A percentile compares a stretch with the other conserved stretches of the same genome.
These are phyloP conservation scores for Ophiostoma australiae DNA, from an alignment of 2,329 filamentous ascomycete species.

Conservation along the genomic window DNA sequence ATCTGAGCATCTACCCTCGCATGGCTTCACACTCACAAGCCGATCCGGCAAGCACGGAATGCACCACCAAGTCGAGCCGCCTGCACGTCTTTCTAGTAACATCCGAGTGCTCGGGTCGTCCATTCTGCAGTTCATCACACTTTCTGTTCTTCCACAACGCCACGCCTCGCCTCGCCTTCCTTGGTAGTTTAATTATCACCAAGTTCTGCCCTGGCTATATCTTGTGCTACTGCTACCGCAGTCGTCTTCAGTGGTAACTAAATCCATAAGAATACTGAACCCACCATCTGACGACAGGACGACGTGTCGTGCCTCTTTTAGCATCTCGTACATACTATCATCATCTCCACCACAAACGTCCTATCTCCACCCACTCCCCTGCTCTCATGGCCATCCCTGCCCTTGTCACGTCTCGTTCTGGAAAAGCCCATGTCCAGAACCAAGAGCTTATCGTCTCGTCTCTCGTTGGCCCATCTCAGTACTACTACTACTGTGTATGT, in stretches of 20 bases:
- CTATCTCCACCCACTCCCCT: background rate
- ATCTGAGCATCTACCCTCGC: background rate
- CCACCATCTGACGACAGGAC: background rate
- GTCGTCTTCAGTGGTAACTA: too few relatives aligned
- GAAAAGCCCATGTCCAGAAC: background rate
- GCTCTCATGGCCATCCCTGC: background rate
- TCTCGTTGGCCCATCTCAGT: constrained; percentile 1
- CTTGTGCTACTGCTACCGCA: too few relatives aligned
- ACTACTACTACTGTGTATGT: too few relatives aligned
- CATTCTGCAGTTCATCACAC: background rate
- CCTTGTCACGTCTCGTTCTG: background rate
- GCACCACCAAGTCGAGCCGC: background rate
- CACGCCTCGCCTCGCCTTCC: background rate
- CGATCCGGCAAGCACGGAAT: background rate
- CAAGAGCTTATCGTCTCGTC: constrained; percentile 14
- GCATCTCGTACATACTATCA: background rate
- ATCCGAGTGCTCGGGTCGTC: background rate
- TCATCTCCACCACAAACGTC: background rate
- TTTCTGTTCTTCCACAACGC: background rate
- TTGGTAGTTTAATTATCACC: background rate
- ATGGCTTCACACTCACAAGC: background rate
- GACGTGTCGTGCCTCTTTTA: constrained; percentile 1
- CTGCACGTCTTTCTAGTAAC: background rate
- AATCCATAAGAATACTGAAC: background rate
- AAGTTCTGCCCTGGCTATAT: too few relatives aligned